Base-by-base conservation (phyloP, 768 basidiomycete species). In the Macrolepiota fuliginosa region DNA sequence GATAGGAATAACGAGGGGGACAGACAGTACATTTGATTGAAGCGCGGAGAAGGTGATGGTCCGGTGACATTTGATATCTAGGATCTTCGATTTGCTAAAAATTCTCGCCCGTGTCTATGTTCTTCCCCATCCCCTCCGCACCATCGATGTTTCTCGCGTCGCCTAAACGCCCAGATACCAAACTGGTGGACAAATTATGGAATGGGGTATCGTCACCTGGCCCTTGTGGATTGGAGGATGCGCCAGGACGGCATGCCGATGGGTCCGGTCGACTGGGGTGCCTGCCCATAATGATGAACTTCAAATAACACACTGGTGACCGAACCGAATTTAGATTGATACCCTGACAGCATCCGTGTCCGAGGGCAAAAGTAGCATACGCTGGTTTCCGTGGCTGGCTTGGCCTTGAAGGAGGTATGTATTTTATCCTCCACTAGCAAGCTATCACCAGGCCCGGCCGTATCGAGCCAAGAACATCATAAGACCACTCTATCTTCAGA, bases 391-490 rank as follows among this genome's bases (percentile, higher is more conserved):
- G 39, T 39, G 13, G 49, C 42, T 51, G 57, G 50, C 40, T 29
- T 40, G 24, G 13, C 9, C 25, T 32, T 27, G 50, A 36, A 51
- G 49, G 49, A 6, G 50, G 27, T 42, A 29, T 39, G 27, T 42
- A 29, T 39, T 17, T 53, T 2, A 6, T 24, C 19, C n/a, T 54
- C 45, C 59, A 36, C 59, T 51, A 61, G 35, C 15, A 54, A 52
- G 59, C 9, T 32, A 27, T 46, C 42, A 45, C 15, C 40, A 35
- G 37, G 19, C 29, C 24, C 22, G 32, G 49, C 15, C 4, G 3
- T 45, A 45, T 50, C 53, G 35, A 35, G 52, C 59, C 59, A 61
- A 37, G 52, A 39, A n/a, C 22, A 42, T 61, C 60, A 61, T 55
- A 53, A 40, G 60, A 54, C 47, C 27, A 32, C 52, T 32, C 2